Conservation (phyloP, 164 flowering plant species). For the Sedum album region DNA sequence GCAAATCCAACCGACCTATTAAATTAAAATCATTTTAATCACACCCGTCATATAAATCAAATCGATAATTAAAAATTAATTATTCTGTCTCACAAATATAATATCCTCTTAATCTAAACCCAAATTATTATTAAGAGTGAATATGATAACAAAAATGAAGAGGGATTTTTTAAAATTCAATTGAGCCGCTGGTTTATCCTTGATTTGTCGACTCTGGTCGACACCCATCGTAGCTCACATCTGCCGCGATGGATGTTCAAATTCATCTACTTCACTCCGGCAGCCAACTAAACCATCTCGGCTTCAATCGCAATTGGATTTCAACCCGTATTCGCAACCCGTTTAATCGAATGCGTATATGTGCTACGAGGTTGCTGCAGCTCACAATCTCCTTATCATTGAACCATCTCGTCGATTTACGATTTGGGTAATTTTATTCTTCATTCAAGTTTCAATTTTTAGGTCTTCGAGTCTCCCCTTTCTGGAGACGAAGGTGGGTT, state of each 20-base stretch:
- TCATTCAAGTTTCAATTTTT: slow-evolving; percentile 5
- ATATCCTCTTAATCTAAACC: too few species aligned
- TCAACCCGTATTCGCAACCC: not conserved
- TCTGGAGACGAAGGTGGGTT: slow-evolving; percentile 46
- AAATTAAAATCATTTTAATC: too few species aligned
- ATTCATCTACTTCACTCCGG: not conserved
- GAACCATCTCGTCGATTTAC: not conserved
- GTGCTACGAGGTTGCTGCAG: not conserved
- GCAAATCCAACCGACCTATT: too few species aligned
- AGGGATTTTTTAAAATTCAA: too few species aligned
- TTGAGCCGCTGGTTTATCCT: too few species aligned
- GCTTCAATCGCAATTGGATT: not conserved
- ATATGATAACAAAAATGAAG: too few species aligned
- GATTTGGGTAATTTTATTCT: not conserved
- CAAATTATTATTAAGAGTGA: too few species aligned
- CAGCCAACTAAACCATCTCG: not conserved
- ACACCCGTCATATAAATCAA: too few species aligned
- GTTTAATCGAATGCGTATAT: not conserved
- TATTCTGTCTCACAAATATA: too few species aligned
- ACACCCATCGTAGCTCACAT: too few species aligned
- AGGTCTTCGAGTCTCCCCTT: slow-evolving; percentile 55
- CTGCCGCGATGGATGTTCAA: slow-evolving; percentile 1
- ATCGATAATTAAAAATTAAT: too few species aligned
- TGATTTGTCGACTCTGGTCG: too few species aligned
- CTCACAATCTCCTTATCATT: not conserved